Percentiles rank a stretch among this genome's conserved stretches.
phyloP scores from a whole-genome alignment of 768 basidiomycete genomes.

The Obba rivulosa region DNA sequence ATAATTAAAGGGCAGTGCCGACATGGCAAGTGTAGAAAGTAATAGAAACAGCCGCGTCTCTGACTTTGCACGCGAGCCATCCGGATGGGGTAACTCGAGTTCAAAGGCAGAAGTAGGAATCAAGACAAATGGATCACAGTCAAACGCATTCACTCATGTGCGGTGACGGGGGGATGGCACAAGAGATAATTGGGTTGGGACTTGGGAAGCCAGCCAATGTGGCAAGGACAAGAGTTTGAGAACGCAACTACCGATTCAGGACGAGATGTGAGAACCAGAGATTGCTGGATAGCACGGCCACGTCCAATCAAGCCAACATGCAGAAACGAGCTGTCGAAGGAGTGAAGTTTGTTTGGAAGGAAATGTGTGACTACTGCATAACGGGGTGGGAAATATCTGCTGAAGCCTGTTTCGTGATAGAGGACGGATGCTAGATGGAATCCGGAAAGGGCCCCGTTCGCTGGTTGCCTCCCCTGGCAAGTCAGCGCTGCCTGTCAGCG shows the following conservation, averaged over 20 bases:
- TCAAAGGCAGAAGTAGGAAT: constrained; percentile 12
- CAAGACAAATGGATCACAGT: constrained; percentile 10
- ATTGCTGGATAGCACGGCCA: not conserved
- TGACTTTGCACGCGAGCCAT: constrained; percentile 7
- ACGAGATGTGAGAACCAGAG: not conserved
- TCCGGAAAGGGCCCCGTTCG: too few species aligned
- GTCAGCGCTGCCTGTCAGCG: too few species aligned
- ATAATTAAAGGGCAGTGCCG: constrained; percentile 21
- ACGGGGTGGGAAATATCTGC: too few species aligned
- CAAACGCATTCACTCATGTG: too few species aligned
- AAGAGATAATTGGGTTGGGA: constrained; percentile 12
- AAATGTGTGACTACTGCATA: too few species aligned
- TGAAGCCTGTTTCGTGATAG: too few species aligned
- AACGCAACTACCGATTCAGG: constrained; percentile 15
- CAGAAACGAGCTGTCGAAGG: too few species aligned
- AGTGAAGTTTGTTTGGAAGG: too few species aligned
- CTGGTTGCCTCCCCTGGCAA: too few species aligned
- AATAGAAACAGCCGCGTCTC: constrained; percentile 2
- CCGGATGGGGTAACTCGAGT: constrained; percentile 10
- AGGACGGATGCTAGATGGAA: too few species aligned
- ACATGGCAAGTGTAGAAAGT: constrained; percentile 8
- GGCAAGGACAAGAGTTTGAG: constrained; percentile 11
- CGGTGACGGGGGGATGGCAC: constrained; percentile 14
- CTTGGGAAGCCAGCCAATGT: constrained; percentile 14
- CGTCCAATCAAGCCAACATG: too few species aligned